Evolutionary conservation across 2,329 filamentous ascomycete species (phyloP), one percentile per base, ranked within the genome.

Genomic region (Cordyceps fumosorosea): DNA sequence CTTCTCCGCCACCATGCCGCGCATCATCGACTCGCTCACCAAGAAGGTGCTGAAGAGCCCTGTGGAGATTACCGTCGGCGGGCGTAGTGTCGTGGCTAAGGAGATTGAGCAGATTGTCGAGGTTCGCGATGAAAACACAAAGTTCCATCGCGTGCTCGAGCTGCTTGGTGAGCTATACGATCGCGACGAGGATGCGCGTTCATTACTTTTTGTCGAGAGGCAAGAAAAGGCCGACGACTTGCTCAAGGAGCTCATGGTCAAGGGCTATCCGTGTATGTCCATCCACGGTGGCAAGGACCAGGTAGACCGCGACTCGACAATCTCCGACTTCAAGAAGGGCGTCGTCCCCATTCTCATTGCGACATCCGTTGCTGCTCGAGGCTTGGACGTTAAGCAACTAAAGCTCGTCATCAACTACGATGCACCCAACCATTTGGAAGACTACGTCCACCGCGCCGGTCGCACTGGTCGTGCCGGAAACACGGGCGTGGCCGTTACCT

Each of bases 351-450:
- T 99, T 62, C 81, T 99, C 71, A 89, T 98, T 70, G 95, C 95
- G 12, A 99, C 95, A 0, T 97, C 93, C 12, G 91, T 99, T 63
- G 95, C 95, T 45, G 95, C 95, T 56, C 90, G 95, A 74, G 95
- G 95, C 64, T 80, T 99, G 47, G 95, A 99, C 73, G 93, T 99
- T 51, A 96, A 97, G 76, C 91, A 96, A 73, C 81, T 99, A 40
- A 97, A 96, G 74, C 83, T 98, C 37, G 95, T 99, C 60, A 88
- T 99, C 76, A 98, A 98, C 76, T 97, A 91, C 72, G 93, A 97
- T 71, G 90, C 89, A 0, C 93, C 93, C 0, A 96, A 96, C 69
- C 93, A 98, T 76, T 76, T 96, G 65, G 95, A 99, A 76, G 95
- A 98, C 71, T 98, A 98, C 70, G 93, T 98, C 47, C 95, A 97